Evolutionary conservation across 257 asterid species (phyloP).

Genomic region (Penstemon davidsonii): DNA sequence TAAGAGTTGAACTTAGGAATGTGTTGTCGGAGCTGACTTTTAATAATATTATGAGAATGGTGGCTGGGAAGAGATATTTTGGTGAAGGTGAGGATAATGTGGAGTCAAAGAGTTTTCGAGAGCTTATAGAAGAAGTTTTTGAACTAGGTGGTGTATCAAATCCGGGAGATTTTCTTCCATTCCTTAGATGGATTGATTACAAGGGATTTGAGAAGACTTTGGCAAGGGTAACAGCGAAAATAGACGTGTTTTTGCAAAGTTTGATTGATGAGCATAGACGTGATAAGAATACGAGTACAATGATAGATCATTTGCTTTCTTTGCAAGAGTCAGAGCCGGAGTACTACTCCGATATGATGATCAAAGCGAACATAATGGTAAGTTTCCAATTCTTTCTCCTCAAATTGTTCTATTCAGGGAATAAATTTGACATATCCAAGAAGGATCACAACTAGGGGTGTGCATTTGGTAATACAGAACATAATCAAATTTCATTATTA

Average conservation of each 20-base stretch:
- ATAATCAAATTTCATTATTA: no score
- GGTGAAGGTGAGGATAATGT: conserved; percentile 41
- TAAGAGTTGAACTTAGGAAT: conserved; percentile 35
- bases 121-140: conserved; percentile 34
- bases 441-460: no score
- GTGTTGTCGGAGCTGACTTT: conserved; percentile 39
- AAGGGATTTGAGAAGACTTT: conserved; percentile 40
- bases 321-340: conserved; percentile 34
- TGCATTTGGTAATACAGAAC: no score
- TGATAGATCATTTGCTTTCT: conserved; percentile 36
- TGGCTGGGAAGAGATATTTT: conserved; percentile 53
- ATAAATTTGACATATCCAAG: not conserved
- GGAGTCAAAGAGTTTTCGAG: conserved; percentile 45
- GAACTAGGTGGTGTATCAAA: conserved; percentile 31
- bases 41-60: conserved; percentile 65
- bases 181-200: conserved; percentile 50
- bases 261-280: conserved; percentile 31
- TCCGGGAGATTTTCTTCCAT: conserved; percentile 40
- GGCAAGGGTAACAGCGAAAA: conserved; percentile 17
- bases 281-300: conserved; percentile 16
- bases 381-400: not conserved
- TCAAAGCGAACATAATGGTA: conserved; percentile 34
- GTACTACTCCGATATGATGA: conserved; percentile 30
- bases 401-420: not conserved
- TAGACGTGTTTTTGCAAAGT: conserved; percentile 40